These are phyloP conservation scores for Calcarisporium arbuscula DNA, from an alignment of 2,329 filamentous ascomycete genomes.

Conservation along the genomic window DNA sequence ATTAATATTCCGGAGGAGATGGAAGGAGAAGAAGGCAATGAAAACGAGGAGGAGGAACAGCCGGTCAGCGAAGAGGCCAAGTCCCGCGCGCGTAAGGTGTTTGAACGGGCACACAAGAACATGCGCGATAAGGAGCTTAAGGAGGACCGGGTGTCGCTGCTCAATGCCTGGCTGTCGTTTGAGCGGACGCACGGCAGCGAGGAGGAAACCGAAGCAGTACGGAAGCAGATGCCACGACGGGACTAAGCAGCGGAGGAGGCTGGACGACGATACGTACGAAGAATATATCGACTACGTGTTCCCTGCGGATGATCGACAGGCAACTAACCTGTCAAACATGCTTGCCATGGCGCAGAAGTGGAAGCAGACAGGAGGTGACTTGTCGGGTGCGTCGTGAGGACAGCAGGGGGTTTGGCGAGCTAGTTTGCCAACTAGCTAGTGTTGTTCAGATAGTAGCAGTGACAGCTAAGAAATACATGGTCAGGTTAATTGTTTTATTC, in stretches of 20 bases:
- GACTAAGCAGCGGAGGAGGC: conserved; percentile 86
- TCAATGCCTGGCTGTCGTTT: conserved; percentile 89
- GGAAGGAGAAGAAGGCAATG: conserved; percentile 47
- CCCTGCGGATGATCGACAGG: conserved; percentile 86
- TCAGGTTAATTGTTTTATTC: too few species aligned
- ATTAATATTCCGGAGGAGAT: conserved; percentile 82
- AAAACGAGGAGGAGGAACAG: conserved; percentile 57
- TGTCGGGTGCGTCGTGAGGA: conserved; percentile 19
- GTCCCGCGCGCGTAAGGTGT: conserved; percentile 71
- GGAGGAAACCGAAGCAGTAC: conserved; percentile 73
- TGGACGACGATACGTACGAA: conserved; percentile 79
- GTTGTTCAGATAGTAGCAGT: too few species aligned
- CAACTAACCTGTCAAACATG: conserved; percentile 75
- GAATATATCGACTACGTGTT: conserved; percentile 98
- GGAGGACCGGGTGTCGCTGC: conserved; percentile 85
- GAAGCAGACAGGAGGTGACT: conserved; percentile 54
- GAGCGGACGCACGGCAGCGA: conserved; percentile 75
- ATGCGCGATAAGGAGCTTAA: conserved; percentile 90
- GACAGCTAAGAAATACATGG: too few species aligned
- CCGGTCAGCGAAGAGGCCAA: conserved; percentile 80
- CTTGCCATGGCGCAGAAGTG: conserved; percentile 81
- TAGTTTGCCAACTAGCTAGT: too few species aligned
- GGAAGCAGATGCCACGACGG: conserved; percentile 88
- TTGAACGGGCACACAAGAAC: conserved; percentile 75
- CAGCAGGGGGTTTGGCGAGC: too few species aligned